Evolutionary conservation across 495 filamentous ascomycete genomes (phyloP), one percentile per base, ranked within the genome.

Genomic region (Astrothelium subdiscretum): DNA sequence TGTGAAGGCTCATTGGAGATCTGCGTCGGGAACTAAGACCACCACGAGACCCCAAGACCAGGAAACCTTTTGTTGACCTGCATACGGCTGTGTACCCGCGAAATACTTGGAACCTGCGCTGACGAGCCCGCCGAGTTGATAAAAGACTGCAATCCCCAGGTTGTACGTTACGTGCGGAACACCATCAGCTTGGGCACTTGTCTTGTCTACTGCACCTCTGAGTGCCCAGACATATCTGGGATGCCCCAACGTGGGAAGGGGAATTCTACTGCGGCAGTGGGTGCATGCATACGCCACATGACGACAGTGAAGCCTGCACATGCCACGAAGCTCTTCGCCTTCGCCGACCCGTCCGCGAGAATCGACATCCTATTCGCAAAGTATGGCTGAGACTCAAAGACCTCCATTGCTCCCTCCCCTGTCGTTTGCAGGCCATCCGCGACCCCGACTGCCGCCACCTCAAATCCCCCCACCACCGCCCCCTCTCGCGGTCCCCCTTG

Each of bases 341-440:
- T 68, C 72, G 62, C 67, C 67, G 66, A 65, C 67, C 48, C 68
- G 68, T 66, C 67, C 67, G 32, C 67, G 61, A 59, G 65, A 52
- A 48, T 62, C 65, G 24, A 27, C 48, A 8, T 54, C 20, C 15
- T 24, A 29, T 24, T 6, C 35, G 22, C 27, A 68, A 62, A 61
- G 62, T 44, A 73, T 73, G 71, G 67, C 70, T 40, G 71, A 73
- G 65, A 73, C 70, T 58, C 71, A 73, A 57, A 69, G 65, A 58
- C 62, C 61, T 31, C 71, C 70, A 40, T 58, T 59, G 57, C 66
- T 71, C 52, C 63, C 68, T 32, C 65, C 68, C 26, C 68, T 70
- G 10, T 62, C 62, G 15, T 65, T 70, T 60, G 61, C 67, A 42
- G 57, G 63, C 48, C 60, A 66, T 42, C 61, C 67, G 22, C 63